A percentile compares a stretch with the other conserved stretches of the same genome.
phyloP scores from a whole-genome alignment of 805 yeast genomes.

The Limtongia smithiae region DNA sequence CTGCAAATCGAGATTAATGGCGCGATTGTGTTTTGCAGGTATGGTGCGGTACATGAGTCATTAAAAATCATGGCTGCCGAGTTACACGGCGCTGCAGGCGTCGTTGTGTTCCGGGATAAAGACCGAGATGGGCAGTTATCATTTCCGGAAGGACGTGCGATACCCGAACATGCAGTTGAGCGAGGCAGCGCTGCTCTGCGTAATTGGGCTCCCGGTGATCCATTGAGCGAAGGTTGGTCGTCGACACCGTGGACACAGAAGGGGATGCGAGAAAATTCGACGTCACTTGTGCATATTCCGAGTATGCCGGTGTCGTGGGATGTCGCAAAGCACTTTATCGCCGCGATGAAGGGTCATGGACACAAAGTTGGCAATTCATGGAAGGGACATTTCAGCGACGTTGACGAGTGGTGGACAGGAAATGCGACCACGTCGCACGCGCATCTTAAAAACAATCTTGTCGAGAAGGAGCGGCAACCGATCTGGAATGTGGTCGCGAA shows the following conservation, averaged over 20 bases:
- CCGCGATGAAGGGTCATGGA: conserved; percentile 42
- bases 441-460: conserved; percentile 33
- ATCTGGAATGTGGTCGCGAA: conserved; percentile 62
- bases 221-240: conserved; percentile 68
- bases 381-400: conserved; percentile 14
- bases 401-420: conserved; percentile 37
- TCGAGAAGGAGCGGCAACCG: conserved; percentile 59
- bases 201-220: conserved; percentile 67
- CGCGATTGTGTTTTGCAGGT: conserved; percentile 62
- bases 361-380: conserved; percentile 29
- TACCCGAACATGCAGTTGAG: conserved; percentile 72
- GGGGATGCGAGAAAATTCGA: conserved; percentile 39
- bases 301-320: conserved; percentile 72
- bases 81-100: conserved; percentile 64
- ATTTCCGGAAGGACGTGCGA: conserved; percentile 72
- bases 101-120: conserved; percentile 66
- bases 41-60: conserved; percentile 66
- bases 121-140: conserved; percentile 51
- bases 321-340: conserved; percentile 53
- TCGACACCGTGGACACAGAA: conserved; percentile 43
- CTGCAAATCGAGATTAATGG: conserved; percentile 51
- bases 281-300: conserved; percentile 65
- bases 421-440: conserved; percentile 14
- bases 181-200: conserved; percentile 70
- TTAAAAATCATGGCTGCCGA: conserved; percentile 73